Percentiles rank a stretch among this genome's conserved stretches.
Conservation (phyloP, 805 yeast genomes). For the Teunomyces barrocoloradensis region DNA sequence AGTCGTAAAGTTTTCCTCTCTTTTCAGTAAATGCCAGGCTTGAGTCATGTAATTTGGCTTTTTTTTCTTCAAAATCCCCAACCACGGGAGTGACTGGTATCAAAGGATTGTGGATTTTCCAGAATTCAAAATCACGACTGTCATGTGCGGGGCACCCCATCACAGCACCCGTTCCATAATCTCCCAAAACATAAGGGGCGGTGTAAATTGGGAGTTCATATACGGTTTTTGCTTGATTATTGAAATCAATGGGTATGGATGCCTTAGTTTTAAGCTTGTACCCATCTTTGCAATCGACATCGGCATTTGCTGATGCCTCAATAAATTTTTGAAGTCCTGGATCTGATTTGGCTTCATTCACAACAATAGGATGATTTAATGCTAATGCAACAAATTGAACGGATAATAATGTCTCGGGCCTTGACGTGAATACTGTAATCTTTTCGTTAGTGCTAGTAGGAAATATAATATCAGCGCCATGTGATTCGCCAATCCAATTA, state of each 20-base stretch:
- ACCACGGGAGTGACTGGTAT: constrained; percentile 43
- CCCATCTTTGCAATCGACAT: constrained; percentile 49
- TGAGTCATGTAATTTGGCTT: constrained; percentile 24
- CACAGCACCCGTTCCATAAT: constrained; percentile 90
- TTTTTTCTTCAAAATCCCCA: constrained; percentile 32
- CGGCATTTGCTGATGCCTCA: constrained; percentile 43
- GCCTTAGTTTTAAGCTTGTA: constrained; percentile 47
- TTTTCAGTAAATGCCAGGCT: constrained; percentile 49
- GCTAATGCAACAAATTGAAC: constrained; percentile 84
- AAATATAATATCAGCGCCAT: constrained; percentile 72
- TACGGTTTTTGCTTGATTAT: constrained; percentile 11
- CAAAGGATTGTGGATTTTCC: constrained; percentile 60
- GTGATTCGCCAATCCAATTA: constrained; percentile 91
- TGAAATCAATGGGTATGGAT: constrained; percentile 56
- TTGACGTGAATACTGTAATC: constrained; percentile 72
- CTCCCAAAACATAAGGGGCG: constrained; percentile 85
- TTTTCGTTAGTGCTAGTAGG: constrained; percentile 19
- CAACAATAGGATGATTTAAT: constrained; percentile 61
- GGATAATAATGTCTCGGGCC: constrained; percentile 83
- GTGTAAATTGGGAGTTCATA: constrained; percentile 69
- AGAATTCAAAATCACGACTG: constrained; percentile 75
- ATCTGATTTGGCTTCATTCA: constrained; percentile 36
- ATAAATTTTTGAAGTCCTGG: constrained; percentile 47
- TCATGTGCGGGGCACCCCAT: constrained; percentile 99
- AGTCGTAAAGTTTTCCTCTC: constrained; percentile 39